A percentile compares a stretch with the other conserved stretches of the same genome.
These are phyloP conservation scores for Podaxis sp. DNA, from an alignment of 768 basidiomycete species.

Conservation along the genomic window DNA sequence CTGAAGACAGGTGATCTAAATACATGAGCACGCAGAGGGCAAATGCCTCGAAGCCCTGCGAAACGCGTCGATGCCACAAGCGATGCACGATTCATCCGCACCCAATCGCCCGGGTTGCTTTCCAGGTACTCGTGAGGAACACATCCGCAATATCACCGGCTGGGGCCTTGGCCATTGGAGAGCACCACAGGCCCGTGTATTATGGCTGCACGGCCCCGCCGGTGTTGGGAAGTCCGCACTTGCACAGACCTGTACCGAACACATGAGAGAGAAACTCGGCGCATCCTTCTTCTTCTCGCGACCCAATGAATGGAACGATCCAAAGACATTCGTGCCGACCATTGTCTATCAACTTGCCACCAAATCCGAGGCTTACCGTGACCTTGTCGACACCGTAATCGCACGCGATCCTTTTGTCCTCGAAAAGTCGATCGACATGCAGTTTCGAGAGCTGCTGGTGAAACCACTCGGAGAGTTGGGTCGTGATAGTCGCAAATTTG, in stretches of 20 bases:
- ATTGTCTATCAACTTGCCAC: conserved; percentile 25
- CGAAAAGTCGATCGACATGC: background rate
- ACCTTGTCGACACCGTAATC: background rate
- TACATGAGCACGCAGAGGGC: too few relatives aligned
- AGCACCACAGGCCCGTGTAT: background rate
- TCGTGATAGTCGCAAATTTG: background rate
- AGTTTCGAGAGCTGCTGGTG: background rate
- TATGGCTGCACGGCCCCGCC: background rate
- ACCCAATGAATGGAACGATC: conserved; percentile 2
- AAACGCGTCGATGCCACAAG: background rate
- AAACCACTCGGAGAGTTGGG: background rate
- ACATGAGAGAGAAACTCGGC: background rate
- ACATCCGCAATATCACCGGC: background rate
- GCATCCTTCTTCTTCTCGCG: background rate
- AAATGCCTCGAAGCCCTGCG: background rate
- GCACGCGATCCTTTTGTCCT: background rate
- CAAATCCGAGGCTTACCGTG: background rate
- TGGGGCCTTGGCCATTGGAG: background rate
- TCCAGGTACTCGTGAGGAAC: background rate
- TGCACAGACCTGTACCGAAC: background rate
- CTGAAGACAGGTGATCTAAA: too few relatives aligned
- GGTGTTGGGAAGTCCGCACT: background rate
- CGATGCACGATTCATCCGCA: background rate
- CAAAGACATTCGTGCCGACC: conserved; percentile 17
- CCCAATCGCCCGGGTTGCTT: background rate